phyloP scores from a whole-genome alignment of 306 rosid genomes.

The Prunus kanzakura region DNA sequence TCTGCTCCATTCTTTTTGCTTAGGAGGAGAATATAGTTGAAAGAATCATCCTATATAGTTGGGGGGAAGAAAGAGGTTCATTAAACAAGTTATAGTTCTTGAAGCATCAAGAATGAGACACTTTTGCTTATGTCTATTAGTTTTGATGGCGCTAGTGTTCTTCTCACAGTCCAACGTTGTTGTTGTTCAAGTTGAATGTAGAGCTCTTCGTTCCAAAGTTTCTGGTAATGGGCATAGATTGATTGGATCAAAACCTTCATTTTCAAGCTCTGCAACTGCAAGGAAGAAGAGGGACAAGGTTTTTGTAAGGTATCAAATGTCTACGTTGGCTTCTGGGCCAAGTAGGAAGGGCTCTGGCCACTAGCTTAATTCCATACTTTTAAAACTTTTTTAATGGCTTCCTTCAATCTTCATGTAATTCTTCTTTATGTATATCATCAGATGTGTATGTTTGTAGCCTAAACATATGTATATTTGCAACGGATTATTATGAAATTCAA shows the following conservation, averaged over 20 bases:
- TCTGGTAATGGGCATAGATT: neutral
- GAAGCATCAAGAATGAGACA: conserved; percentile 41
- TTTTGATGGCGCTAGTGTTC: conserved; percentile 29
- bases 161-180: conserved; percentile 17
- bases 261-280: neutral
- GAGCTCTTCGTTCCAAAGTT: conserved; percentile 35
- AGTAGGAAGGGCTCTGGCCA: conserved; percentile 85
- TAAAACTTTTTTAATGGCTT: neutral
- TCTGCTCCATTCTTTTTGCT: conserved; percentile 45
- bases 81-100: neutral
- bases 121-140: conserved; percentile 14
- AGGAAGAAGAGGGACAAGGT: conserved; percentile 16
- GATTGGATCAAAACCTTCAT: neutral
- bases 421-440: neutral
- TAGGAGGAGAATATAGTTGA: conserved; percentile 20
- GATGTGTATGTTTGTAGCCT: neutral
- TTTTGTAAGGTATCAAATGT: conserved; percentile 27
- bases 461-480: neutral
- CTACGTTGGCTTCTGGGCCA: conserved; percentile 76
- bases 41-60: conserved; percentile 16
- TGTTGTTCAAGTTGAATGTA: conserved; percentile 30
- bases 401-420: neutral
- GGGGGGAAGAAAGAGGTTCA: neutral
- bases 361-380: conserved; percentile 16
- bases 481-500: no score